Conservation (phyloP, 352 stramenopile species). For the Thalassiosira pacifica region DNA sequence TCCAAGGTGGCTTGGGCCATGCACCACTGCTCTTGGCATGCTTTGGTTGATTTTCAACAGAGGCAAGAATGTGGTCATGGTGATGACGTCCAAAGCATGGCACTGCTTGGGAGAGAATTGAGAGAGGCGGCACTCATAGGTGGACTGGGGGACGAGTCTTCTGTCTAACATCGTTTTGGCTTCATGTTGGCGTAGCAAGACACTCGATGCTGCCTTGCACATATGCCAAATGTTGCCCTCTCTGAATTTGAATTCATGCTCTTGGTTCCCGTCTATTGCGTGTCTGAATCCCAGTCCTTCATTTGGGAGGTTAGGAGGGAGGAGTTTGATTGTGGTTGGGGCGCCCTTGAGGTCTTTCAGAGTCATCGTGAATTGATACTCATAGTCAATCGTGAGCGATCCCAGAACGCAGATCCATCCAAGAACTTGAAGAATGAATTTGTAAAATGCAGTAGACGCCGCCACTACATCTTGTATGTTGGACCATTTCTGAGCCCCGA, state of each 20-base stretch:
- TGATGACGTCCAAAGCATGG: not conserved
- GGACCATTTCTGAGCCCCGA: slow-evolving; percentile 8
- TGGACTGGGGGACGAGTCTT: not conserved
- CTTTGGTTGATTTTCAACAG: slow-evolving; percentile 30
- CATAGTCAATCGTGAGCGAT: not conserved
- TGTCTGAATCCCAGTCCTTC: slow-evolving; percentile 15
- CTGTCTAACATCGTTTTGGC: not conserved
- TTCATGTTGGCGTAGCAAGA: not conserved
- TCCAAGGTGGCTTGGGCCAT: slow-evolving; percentile 2
- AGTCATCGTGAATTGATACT: not conserved
- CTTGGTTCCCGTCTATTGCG: slow-evolving; percentile 21
- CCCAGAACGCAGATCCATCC: not conserved
- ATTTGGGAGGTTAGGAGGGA: slow-evolving; percentile 4
- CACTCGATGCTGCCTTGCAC: not conserved
- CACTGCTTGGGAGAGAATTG: slow-evolving; percentile 17
- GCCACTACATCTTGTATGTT: slow-evolving; percentile 2
- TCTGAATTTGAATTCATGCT: not conserved
- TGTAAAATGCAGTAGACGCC: slow-evolving; percentile 20
- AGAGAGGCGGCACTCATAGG: not conserved
- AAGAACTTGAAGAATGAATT: slow-evolving; percentile 9
- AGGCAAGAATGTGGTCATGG: slow-evolving; percentile 18
- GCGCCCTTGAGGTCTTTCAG: not conserved
- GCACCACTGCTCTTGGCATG: not conserved
- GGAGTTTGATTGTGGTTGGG: slow-evolving; percentile 1
- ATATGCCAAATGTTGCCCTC: not conserved